phyloP scores from a whole-genome alignment of 2,329 filamentous ascomycete species.

The Ophiocordyceps robertsii region DNA sequence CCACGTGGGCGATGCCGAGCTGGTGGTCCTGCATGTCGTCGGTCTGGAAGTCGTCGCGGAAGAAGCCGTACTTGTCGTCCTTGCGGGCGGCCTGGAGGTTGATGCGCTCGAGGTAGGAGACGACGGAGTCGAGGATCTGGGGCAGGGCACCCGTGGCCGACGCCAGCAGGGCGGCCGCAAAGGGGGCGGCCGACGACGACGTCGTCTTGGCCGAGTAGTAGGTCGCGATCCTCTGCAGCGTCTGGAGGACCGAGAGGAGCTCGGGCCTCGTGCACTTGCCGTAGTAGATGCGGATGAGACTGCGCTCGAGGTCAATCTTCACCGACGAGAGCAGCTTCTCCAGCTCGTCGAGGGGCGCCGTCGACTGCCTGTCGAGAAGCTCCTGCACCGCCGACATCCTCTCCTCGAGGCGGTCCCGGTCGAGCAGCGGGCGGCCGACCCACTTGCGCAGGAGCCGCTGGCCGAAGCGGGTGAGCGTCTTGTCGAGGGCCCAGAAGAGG shows the following conservation, averaged over 20 bases:
- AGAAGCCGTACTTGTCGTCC: slow-evolving; percentile 92
- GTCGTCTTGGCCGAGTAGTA: slow-evolving; percentile 55
- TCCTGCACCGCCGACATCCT: slow-evolving; percentile 79
- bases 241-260: slow-evolving; percentile 72
- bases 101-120: slow-evolving; percentile 69
- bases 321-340: slow-evolving; percentile 57
- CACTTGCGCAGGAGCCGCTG: slow-evolving; percentile 82
- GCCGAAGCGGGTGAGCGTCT: slow-evolving; percentile 81
- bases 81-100: slow-evolving; percentile 69
- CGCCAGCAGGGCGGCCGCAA: slow-evolving; percentile 55
- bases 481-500: slow-evolving; percentile 89
- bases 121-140: slow-evolving; percentile 57
- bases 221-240: slow-evolving; percentile 65
- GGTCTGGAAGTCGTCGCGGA: slow-evolving; percentile 74
- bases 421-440: slow-evolving; percentile 81
- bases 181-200: slow-evolving; percentile 51
- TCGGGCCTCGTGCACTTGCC: slow-evolving; percentile 88
- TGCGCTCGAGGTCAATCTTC: slow-evolving; percentile 78
- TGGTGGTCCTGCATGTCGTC: slow-evolving; percentile 84
- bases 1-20: slow-evolving; percentile 78
- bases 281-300: slow-evolving; percentile 91
- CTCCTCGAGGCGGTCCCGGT: slow-evolving; percentile 60
- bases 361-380: slow-evolving; percentile 55
- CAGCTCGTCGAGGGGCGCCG: slow-evolving; percentile 57
- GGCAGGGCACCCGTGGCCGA: slow-evolving; percentile 65